Evolutionary conservation across 2,329 filamentous ascomycete species (phyloP), one percentile per base, ranked within the genome.

Genomic region (Pseudocercospora cruenta): DNA sequence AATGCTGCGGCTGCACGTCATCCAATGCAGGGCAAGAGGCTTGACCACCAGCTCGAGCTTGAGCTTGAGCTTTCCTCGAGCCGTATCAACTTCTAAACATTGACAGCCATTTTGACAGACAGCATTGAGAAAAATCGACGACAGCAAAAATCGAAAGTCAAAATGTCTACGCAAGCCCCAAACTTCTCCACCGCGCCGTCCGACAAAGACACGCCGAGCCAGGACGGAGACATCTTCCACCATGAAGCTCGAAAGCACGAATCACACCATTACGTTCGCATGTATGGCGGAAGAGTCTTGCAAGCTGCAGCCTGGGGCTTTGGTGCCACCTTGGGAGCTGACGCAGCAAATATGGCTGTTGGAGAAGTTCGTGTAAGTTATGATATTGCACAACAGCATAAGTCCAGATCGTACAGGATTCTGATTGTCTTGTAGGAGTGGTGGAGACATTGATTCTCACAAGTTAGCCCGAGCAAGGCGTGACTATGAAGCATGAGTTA

Each of bases 311-410:
- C 73, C 64, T 73, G 59, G 57, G 74, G 74, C 2, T 75, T 76
- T 36, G 74, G 73, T 10, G 71, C 71, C 4, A 75, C 74, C 9
- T 31, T 74, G 21, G 73, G 73, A 3, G 73, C 73, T 8, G 72
- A 76, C 55, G 74, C 69, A 57, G 74, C 74, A 2, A 74, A 76
- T 58, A 72, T 70, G 31, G 71, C 68, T 16, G 69, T 76, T n/a
- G 74, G 74, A 16, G 74, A 76, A 47, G 71, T 69, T 36, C 73
- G 66, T 67, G 74, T 73, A 64, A 8, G 71, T 63, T 8, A 14
- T 31, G 24, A 24, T 21, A 3, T 16, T n/a, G 14, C 21, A 2
- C 19, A 24, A 9, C 7, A 26, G 31, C 26, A 31, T 22, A 8
- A 7, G 36, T 10, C 4, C 26, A 16, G 3, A 10, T 21, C 28